Percentiles rank a stretch among this genome's conserved stretches.
phyloP scores from a whole-genome alignment of 2,329 filamentous ascomycete species.

The Aspergillus ruber region DNA sequence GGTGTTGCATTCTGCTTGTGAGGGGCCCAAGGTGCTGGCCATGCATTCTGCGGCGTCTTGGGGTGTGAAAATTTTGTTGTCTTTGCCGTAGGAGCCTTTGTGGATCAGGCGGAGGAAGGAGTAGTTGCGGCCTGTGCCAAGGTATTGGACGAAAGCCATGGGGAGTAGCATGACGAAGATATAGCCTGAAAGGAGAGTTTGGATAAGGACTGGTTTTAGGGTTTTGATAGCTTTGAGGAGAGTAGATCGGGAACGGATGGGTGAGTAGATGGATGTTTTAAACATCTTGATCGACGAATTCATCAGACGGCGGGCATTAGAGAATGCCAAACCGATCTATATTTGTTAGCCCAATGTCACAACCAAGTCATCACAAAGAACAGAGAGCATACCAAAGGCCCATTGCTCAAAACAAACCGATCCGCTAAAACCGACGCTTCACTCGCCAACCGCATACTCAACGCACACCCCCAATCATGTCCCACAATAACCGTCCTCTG shows the following conservation, averaged over 20 bases:
- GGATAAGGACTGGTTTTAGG: constrained; percentile 43
- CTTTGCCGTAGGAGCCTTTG: constrained; percentile 27
- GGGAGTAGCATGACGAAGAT: constrained; percentile 51
- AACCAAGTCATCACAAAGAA: background rate
- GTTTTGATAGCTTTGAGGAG: constrained; percentile 39
- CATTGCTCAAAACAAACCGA: constrained; percentile 50
- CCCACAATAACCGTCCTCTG: constrained; percentile 43
- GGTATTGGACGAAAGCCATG: constrained; percentile 35
- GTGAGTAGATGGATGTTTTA: constrained; percentile 41
- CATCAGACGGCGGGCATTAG: constrained; percentile 38
- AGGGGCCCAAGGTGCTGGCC: constrained; percentile 48
- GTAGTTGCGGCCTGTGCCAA: constrained; percentile 45
- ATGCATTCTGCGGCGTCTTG: constrained; percentile 41
- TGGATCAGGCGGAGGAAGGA: constrained; percentile 43
- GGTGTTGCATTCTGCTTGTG: constrained; percentile 37
- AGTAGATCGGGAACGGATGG: constrained; percentile 39
- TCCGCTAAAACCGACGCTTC: constrained; percentile 52
- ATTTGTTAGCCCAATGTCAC: constrained; percentile 1
- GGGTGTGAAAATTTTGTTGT: constrained; percentile 20
- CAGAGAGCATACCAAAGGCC: constrained; percentile 42
- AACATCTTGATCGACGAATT: constrained; percentile 46
- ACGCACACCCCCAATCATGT: constrained; percentile 51
- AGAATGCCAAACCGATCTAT: constrained; percentile 36
- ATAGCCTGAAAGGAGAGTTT: constrained; percentile 48
- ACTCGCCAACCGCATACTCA: constrained; percentile 51